Conservation (phyloP, 2,329 filamentous ascomycete genomes). For the Fusarium veterinarium region DNA sequence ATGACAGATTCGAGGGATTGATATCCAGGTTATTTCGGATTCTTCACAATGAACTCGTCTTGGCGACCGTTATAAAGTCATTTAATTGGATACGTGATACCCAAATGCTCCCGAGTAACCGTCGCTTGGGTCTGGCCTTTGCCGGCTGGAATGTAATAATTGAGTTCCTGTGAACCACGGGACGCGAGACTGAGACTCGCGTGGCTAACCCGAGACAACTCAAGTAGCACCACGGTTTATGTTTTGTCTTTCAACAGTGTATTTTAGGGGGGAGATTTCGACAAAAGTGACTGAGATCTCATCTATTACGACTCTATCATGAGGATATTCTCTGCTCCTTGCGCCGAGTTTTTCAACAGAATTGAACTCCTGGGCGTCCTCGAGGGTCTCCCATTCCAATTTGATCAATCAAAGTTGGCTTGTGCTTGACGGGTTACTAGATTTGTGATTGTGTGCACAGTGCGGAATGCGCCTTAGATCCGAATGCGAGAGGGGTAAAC, state of each 20-base stretch:
- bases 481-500: conserved; percentile 3
- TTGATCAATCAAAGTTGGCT: conserved; percentile 7
- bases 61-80: conserved; percentile 12
- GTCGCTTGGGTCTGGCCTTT: background rate
- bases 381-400: conserved; percentile 1
- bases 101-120: conserved; percentile 3
- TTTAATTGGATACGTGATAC: background rate
- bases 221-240: background rate
- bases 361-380: background rate
- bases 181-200: conserved; percentile 26
- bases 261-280: background rate
- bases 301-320: background rate
- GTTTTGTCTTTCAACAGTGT: conserved; percentile 7
- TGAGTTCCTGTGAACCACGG: conserved; percentile 3
- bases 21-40: background rate
- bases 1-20: conserved; percentile 2
- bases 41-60: background rate
- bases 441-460: conserved; percentile 2
- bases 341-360: background rate
- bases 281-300: background rate
- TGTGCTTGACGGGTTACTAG: conserved; percentile 1
- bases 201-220: conserved; percentile 39
- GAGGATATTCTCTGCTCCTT: background rate
- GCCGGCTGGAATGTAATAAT: conserved; percentile 15
- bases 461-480: background rate